Conservation (phyloP, 148 eudicot species). For the Arctostaphylos glauca region DNA sequence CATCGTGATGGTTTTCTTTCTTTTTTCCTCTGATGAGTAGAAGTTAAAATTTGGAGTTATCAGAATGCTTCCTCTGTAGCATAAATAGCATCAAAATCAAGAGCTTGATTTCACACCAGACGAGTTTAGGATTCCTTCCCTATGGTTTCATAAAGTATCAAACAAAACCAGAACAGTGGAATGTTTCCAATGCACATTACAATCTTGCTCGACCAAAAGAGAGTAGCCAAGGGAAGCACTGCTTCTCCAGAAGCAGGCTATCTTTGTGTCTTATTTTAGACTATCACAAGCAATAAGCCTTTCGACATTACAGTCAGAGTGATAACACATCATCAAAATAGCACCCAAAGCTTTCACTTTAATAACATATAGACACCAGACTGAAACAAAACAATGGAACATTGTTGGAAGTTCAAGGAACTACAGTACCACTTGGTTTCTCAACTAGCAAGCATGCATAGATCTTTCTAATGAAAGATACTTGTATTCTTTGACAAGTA, state of each 20-base stretch:
- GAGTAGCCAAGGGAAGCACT: neutral
- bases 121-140: neutral
- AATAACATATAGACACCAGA: neutral
- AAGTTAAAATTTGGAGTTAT: neutral
- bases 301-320: neutral
- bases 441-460: neutral
- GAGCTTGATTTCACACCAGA: neutral
- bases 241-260: neutral
- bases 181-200: neutral
- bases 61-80: neutral
- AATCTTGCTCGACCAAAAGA: neutral
- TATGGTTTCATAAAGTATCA: neutral
- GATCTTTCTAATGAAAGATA: neutral
- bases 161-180: neutral
- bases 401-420: neutral
- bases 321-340: neutral
- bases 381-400: neutral
- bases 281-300: neutral
- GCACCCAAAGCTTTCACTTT: neutral
- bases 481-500: neutral
- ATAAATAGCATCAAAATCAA: neutral
- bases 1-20: neutral
- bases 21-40: neutral
- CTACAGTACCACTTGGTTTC: neutral
- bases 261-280: neutral